Base-by-base conservation (phyloP, 1,139 yeast species). In the Taiozyma sp. region DNA sequence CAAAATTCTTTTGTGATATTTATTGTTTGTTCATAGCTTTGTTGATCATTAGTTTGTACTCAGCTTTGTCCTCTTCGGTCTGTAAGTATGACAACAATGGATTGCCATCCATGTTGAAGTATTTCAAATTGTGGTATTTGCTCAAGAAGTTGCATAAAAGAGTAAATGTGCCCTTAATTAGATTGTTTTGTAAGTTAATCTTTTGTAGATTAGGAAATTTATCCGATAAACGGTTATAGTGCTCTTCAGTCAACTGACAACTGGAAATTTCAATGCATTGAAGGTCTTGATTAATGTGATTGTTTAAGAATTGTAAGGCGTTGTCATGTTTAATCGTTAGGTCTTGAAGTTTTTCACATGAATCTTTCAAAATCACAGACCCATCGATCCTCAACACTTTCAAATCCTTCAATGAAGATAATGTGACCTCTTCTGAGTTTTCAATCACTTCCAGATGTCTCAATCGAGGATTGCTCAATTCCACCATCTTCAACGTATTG, bases 31-130 rank as follows among this genome's bases (percentile, higher is more conserved):
- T 52, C 41, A 54, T 53, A 19, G 56, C 45, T 49, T 56, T 58
- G n/a, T 46, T 45, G 13, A 59, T 44, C 61, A 59, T 56, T 45
- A 53, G 42, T 26, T 51, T 50, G 46, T 50, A 59, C 4, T 46
- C 48, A 6, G 35, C 24, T 21, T 40, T 21, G 30, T 53, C 55
- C 19, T 49, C 47, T 2, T 47, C 52, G 7, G 49, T 50, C 28
- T 56, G 53, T 10, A 59, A 28, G 16, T 50, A 48, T 4, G 53
- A 50, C 8, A 49, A 29, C 29, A 58, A 46, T 8, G 62, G 62
- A 43, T 59, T 59, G 19, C 49, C 42, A 30, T 58, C 60, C 24
- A 59, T 21, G 41, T 47, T 52, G 43, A 59, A 47, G 0, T 34
- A n/a, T 13, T 53, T 47, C 21, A 59, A 44, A 13, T 42, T 47